phyloP scores from a whole-genome alignment of 2,329 filamentous ascomycete genomes.

The Fonsecaea nubica region DNA sequence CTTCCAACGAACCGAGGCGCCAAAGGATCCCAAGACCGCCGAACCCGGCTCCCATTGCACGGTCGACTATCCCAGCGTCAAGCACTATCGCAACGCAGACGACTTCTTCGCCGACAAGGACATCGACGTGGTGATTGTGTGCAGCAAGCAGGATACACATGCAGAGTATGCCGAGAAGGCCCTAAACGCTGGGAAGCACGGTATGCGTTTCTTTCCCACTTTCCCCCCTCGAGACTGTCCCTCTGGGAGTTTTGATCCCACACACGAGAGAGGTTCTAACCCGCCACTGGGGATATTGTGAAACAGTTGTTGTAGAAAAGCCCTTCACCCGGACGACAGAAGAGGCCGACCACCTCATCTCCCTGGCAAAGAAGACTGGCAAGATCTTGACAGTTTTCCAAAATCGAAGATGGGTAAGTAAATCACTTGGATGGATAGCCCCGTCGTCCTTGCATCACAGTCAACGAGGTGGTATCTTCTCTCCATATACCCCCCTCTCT shows the following conservation, averaged over 20 bases:
- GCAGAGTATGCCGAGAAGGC: constrained; percentile 69
- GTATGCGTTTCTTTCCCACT: constrained; percentile 40
- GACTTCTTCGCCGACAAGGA: constrained; percentile 69
- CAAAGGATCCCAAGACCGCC: constrained; percentile 53
- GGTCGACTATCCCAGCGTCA: constrained; percentile 69
- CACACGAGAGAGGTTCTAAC: neutral
- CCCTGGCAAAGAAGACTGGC: constrained; percentile 58
- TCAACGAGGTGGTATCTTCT: no score
- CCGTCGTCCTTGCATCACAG: no score
- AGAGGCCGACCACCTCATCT: constrained; percentile 69
- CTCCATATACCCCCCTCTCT: neutral
- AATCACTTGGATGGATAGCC: neutral
- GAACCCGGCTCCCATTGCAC: constrained; percentile 67
- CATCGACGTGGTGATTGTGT: constrained; percentile 74
- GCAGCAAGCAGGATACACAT: constrained; percentile 74
- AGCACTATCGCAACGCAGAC: constrained; percentile 68
- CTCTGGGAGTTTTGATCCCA: no score
- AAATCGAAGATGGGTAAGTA: constrained; percentile 63
- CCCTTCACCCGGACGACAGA: constrained; percentile 75
- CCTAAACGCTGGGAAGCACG: constrained; percentile 73
- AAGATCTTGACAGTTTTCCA: constrained; percentile 70
- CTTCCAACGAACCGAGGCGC: constrained; percentile 66
- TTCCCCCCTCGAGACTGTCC: neutral
- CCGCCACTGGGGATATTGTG: neutral
- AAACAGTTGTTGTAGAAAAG: constrained; percentile 75